Percentiles rank a stretch among this genome's conserved stretches.
Conservation (phyloP, 139 green algal genomes). For the Astrephomene gubernaculifera region DNA sequence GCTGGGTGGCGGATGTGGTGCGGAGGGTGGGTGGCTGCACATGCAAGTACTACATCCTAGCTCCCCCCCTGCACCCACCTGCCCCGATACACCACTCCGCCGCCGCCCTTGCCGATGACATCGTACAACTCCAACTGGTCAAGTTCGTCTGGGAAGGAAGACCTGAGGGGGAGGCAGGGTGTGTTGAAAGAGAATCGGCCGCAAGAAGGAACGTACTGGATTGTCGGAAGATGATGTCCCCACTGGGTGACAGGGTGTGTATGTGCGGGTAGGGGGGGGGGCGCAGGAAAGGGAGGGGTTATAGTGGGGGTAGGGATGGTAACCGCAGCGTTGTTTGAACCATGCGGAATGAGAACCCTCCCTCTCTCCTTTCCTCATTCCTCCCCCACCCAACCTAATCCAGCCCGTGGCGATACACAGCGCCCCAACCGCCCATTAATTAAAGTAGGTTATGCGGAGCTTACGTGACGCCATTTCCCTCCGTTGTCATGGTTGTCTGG, state of each 20-base stretch:
- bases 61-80: neutral
- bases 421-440: no score
- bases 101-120: constrained; percentile 33
- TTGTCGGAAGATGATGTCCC: no score
- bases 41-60: neutral
- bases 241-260: no score
- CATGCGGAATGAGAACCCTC: neutral
- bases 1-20: neutral
- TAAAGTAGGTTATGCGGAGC: no score
- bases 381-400: neutral
- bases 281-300: no score
- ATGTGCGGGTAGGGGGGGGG: no score
- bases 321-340: neutral
- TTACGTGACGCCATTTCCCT: constrained; percentile 15
- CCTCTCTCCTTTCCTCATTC: neutral
- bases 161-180: neutral
- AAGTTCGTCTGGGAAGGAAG: neutral
- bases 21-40: neutral
- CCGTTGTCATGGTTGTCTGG: constrained; percentile 32
- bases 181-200: neutral
- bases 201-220: no score
- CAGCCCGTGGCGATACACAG: neutral
- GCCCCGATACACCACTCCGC: constrained; percentile 28
- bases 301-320: no score
- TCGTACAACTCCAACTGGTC: constrained; percentile 12